Percentiles rank a stretch among this genome's conserved stretches.
Evolutionary conservation across 2,329 filamentous ascomycete species (phyloP).

Genomic region (Verticillium alfalfae): DNA sequence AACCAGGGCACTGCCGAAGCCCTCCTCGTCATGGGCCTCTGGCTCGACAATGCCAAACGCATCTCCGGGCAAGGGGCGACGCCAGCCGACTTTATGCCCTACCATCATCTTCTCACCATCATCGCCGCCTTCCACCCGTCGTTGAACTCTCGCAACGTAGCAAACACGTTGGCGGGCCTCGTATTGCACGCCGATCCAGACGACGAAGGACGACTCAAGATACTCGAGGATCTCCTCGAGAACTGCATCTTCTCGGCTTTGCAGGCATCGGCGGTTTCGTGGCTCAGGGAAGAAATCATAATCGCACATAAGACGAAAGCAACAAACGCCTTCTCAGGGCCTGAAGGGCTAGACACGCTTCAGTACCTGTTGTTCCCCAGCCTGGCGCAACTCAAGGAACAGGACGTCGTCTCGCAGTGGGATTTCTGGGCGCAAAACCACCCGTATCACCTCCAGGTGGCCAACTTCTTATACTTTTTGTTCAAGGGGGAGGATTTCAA

Average conservation of each 20-base stretch:
- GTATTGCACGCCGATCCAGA: slow-evolving; percentile 55
- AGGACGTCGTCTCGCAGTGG: slow-evolving; percentile 33
- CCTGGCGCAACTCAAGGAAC: slow-evolving; percentile 38
- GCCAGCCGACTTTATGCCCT: slow-evolving; percentile 46
- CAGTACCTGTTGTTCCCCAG: slow-evolving; percentile 58
- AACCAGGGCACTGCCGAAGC: slow-evolving; percentile 54
- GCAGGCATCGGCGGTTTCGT: slow-evolving; percentile 57
- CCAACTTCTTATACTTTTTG: slow-evolving; percentile 57
- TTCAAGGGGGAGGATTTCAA: slow-evolving; percentile 37
- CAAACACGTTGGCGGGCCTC: slow-evolving; percentile 45
- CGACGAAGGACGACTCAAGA: slow-evolving; percentile 52
- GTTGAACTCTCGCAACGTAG: slow-evolving; percentile 48
- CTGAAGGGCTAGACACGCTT: slow-evolving; percentile 52
- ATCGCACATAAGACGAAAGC: slow-evolving; percentile 28
- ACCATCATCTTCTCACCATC: slow-evolving; percentile 55
- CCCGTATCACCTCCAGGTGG: slow-evolving; percentile 52
- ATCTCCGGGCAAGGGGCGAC: slow-evolving; percentile 24
- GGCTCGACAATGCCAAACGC: slow-evolving; percentile 46
- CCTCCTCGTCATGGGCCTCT: slow-evolving; percentile 53
- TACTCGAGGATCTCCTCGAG: slow-evolving; percentile 60
- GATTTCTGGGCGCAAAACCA: slow-evolving; percentile 45
- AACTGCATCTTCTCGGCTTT: slow-evolving; percentile 59
- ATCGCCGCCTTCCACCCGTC: slow-evolving; percentile 52
- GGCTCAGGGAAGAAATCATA: slow-evolving; percentile 59
- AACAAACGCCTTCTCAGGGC: slow-evolving; percentile 37